Evolutionary conservation across 495 filamentous ascomycete species (phyloP).

Genomic region (Parathielavia appendiculata): DNA sequence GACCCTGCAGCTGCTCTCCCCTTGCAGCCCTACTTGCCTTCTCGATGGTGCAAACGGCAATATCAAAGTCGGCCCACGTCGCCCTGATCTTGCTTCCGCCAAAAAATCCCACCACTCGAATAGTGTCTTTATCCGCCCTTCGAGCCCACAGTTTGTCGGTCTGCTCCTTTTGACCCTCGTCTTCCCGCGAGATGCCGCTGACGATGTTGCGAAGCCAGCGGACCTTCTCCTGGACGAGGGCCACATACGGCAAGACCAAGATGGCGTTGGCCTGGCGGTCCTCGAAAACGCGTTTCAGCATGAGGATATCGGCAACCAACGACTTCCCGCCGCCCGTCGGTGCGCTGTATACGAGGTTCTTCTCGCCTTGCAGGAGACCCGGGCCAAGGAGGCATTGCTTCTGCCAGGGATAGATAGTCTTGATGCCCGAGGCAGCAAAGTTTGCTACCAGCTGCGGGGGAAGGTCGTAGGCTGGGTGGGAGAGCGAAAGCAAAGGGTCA

Average conservation of each 20-base stretch:
- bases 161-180: constrained; percentile 13
- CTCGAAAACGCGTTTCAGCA: constrained; percentile 66
- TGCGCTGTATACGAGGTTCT: constrained; percentile 76
- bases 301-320: constrained; percentile 68
- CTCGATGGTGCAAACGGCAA: constrained; percentile 78
- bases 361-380: constrained; percentile 60
- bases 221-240: constrained; percentile 77
- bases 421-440: constrained; percentile 59
- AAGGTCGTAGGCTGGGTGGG: constrained; percentile 61
- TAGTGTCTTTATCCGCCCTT: constrained; percentile 41
- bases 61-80: constrained; percentile 70
- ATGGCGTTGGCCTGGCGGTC: constrained; percentile 64
- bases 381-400: constrained; percentile 67
- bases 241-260: constrained; percentile 75
- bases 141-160: constrained; percentile 36
- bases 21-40: constrained; percentile 50
- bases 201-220: constrained; percentile 69
- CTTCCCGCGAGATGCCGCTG: constrained; percentile 52
- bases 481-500: constrained; percentile 58
- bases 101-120: constrained; percentile 70
- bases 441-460: constrained; percentile 58
- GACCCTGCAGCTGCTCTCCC: neutral
- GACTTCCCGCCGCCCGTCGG: constrained; percentile 81
- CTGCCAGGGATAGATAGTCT: constrained; percentile 75
- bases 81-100: constrained; percentile 62